phyloP scores from a whole-genome alignment of 73 alveolate species.

The Blepharisma japonicum region DNA sequence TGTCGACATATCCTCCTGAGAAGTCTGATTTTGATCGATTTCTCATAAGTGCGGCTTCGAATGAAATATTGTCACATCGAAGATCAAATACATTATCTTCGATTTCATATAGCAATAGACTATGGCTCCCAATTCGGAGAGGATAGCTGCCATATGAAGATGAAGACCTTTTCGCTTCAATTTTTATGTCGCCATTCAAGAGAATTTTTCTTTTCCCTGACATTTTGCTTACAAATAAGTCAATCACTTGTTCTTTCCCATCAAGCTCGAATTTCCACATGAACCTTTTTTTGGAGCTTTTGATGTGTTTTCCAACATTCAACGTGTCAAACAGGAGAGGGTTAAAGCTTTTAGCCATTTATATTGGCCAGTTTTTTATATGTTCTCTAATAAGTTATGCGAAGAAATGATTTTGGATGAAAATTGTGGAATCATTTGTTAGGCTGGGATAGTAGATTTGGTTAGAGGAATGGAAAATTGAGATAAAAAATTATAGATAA shows the following conservation, averaged over 20 bases:
- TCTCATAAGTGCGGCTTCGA: background rate
- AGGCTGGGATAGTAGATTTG: no score
- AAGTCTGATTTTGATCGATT: background rate
- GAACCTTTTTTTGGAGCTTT: slow-evolving; percentile 62
- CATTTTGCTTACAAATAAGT: slow-evolving; percentile 61
- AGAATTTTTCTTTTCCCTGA: slow-evolving; percentile 79
- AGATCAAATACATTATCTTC: slow-evolving; percentile 18
- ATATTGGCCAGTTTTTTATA: background rate
- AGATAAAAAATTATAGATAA: no score
- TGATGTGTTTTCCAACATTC: slow-evolving; percentile 26
- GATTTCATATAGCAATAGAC: background rate
- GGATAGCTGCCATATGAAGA: slow-evolving; percentile 13
- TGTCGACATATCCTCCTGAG: background rate
- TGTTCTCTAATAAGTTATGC: no score
- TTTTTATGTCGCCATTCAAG: slow-evolving; percentile 55
- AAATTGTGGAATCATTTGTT: no score
- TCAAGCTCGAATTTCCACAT: slow-evolving; percentile 74
- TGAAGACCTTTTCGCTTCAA: slow-evolving; percentile 39
- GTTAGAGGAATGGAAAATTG: no score
- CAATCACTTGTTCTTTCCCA: slow-evolving; percentile 68
- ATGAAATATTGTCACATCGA: background rate
- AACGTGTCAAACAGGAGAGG: slow-evolving; percentile 19
- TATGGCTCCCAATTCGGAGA: slow-evolving; percentile 12
- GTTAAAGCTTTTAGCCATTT: slow-evolving; percentile 13
- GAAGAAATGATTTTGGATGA: no score